phyloP scores from a whole-genome alignment of 2,329 filamentous ascomycete species.

The Colletotrichum ledebouriae region DNA sequence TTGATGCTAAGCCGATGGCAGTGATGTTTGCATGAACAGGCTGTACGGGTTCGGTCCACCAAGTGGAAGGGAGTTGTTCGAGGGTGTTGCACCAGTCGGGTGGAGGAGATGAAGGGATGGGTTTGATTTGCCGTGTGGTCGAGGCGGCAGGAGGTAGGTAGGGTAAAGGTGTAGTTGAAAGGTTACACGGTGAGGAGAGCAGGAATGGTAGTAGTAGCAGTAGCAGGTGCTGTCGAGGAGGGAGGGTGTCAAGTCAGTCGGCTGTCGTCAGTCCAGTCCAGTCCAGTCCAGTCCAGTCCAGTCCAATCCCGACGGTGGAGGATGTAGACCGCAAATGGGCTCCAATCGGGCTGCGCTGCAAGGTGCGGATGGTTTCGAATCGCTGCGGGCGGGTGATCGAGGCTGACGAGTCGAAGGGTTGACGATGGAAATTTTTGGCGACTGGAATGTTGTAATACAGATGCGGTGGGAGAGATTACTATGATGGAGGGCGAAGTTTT shows the following conservation, averaged over 20 bases:
- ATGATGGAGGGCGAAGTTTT: constrained; percentile 27
- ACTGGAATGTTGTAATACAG: constrained; percentile 26
- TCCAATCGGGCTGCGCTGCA: constrained; percentile 41
- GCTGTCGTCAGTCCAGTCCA: constrained; percentile 25
- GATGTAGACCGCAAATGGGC: constrained; percentile 29
- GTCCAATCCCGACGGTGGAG: constrained; percentile 15
- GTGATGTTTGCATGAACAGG: constrained; percentile 31
- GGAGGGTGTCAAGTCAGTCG: constrained; percentile 26
- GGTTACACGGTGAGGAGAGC: constrained; percentile 10
- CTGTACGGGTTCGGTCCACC: constrained; percentile 13
- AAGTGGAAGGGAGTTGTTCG: constrained; percentile 18
- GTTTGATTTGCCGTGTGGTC: constrained; percentile 1
- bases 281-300: constrained; percentile 11
- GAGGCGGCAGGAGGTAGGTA: neutral
- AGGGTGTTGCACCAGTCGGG: constrained; percentile 19
- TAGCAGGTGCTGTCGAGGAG: constrained; percentile 16
- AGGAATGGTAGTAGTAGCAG: neutral
- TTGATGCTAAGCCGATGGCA: constrained; percentile 26
- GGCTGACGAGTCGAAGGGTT: constrained; percentile 13
- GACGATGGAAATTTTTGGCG: constrained; percentile 5
- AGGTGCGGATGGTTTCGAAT: constrained; percentile 17
- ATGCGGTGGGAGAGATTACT: constrained; percentile 33
- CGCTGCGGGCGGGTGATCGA: constrained; percentile 15
- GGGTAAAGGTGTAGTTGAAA: constrained; percentile 12
- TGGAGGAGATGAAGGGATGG: constrained; percentile 12